phyloP scores from a whole-genome alignment of 2,329 filamentous ascomycete species.

The Talaromyces funiculosus region DNA sequence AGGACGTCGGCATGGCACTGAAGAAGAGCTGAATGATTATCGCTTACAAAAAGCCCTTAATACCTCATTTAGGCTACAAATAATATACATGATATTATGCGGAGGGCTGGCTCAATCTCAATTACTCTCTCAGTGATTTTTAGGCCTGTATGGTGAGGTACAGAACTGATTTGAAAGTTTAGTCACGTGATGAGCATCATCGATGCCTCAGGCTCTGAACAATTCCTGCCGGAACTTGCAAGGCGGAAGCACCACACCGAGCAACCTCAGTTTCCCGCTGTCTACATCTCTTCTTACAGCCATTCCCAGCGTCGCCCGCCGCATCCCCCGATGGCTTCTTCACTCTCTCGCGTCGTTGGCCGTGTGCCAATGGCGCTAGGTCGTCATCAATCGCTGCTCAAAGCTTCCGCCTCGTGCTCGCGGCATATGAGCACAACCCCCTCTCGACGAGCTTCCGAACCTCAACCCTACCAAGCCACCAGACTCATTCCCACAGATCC shows the following conservation, averaged over 20 bases:
- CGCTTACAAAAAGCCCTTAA: neutral
- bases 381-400: constrained; percentile 46
- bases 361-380: constrained; percentile 56
- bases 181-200: constrained; percentile 31
- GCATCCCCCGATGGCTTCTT: constrained; percentile 51
- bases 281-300: constrained; percentile 27
- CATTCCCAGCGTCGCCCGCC: constrained; percentile 21
- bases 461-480: constrained; percentile 45
- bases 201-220: constrained; percentile 30
- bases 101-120: neutral
- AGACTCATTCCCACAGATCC: constrained; percentile 55
- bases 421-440: constrained; percentile 53
- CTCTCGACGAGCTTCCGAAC: constrained; percentile 49
- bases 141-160: neutral
- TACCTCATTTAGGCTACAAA: neutral
- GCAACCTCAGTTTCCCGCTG: constrained; percentile 30
- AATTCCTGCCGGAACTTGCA: constrained; percentile 23
- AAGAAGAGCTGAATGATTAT: neutral
- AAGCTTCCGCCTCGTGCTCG: constrained; percentile 39
- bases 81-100: too few species aligned
- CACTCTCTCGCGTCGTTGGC: constrained; percentile 55
- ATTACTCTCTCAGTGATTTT: neutral
- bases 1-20: too few species aligned
- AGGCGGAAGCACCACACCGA: constrained; percentile 17
- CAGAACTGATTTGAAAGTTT: neutral